phyloP scores from a whole-genome alignment of 2,329 filamentous ascomycete species.

The Ophiostoma sp. region DNA sequence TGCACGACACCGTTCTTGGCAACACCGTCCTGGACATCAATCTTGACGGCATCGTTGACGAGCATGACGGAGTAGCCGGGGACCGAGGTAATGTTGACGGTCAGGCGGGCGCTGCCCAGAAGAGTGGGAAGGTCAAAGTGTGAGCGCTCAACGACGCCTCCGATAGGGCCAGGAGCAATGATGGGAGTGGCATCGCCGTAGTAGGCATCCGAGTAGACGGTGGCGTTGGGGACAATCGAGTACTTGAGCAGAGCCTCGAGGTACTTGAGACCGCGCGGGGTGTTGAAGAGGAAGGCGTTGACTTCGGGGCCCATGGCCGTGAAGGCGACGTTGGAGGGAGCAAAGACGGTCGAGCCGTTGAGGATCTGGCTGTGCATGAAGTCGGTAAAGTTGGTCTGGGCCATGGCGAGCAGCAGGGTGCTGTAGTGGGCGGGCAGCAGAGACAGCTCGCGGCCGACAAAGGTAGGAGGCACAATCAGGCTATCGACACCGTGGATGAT shows the following conservation, averaged over 20 bases:
- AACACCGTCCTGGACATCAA: constrained; percentile 64
- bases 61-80: constrained; percentile 65
- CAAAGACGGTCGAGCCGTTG: constrained; percentile 70
- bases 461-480: constrained; percentile 71
- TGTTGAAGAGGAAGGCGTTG: constrained; percentile 82
- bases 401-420: constrained; percentile 68
- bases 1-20: constrained; percentile 80
- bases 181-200: constrained; percentile 46
- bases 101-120: constrained; percentile 59
- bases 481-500: constrained; percentile 72
- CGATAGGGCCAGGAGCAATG: constrained; percentile 31
- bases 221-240: constrained; percentile 67
- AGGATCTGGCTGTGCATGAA: constrained; percentile 50
- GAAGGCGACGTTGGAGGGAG: constrained; percentile 78
- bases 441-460: constrained; percentile 47
- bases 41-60: constrained; percentile 66
- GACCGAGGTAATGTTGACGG: constrained; percentile 64
- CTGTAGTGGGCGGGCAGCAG: constrained; percentile 73
- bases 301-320: constrained; percentile 62
- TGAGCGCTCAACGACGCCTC: constrained; percentile 51
- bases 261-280: constrained; percentile 65
- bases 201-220: constrained; percentile 77
- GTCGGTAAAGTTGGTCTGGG: constrained; percentile 66
- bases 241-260: constrained; percentile 74
- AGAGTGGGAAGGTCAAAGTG: constrained; percentile 70